Conservation (phyloP, 192 early-diverging fungal species). For the Backusella psychrophila region DNA sequence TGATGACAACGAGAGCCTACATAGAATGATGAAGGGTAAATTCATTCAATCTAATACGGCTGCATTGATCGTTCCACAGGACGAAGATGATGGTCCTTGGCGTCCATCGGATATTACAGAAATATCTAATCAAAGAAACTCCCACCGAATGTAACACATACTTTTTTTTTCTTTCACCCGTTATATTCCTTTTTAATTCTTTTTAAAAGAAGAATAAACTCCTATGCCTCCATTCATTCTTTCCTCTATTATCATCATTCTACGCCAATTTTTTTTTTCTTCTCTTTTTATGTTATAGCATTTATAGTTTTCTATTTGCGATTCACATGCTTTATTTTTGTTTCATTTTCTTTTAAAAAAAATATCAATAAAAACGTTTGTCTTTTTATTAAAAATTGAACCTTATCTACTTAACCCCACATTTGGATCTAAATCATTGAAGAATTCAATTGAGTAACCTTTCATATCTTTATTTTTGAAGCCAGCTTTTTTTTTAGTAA, state of each 20-base stretch:
- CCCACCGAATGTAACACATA: background rate
- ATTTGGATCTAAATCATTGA: background rate
- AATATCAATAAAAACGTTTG: background rate
- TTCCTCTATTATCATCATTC: background rate
- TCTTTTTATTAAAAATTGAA: background rate
- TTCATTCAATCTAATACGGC: background rate
- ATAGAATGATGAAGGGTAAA: background rate
- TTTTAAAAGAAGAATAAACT: background rate
- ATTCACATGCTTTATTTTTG: background rate
- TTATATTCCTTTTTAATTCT: background rate
- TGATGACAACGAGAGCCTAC: background rate
- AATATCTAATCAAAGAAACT: background rate
- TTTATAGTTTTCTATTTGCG: background rate
- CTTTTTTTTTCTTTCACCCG: background rate
- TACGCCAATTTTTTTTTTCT: background rate
- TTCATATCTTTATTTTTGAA: background rate
- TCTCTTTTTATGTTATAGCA: background rate
- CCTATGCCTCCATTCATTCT: background rate
- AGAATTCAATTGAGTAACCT: background rate
- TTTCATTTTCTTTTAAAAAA: background rate
- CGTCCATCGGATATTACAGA: background rate
- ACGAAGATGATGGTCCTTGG: background rate
- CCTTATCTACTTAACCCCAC: background rate
- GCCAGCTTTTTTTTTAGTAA: too few species aligned
- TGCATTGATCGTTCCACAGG: constrained; percentile 3